Conservation (phyloP, 805 yeast genomes). For the Kodamaea hsintzibuensis region DNA sequence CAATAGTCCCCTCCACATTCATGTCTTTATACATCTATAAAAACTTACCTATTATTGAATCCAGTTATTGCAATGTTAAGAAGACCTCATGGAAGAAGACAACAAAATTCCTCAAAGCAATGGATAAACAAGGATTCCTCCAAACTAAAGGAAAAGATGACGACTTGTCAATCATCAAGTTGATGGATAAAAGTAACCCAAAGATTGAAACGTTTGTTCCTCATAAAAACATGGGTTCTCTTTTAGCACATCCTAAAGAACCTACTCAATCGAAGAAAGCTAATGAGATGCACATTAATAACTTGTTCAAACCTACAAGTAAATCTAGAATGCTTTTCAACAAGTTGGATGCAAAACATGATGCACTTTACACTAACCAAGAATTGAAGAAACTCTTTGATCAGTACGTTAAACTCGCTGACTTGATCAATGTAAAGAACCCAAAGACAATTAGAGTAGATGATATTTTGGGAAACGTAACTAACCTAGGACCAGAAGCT, state of each 20-base stretch:
- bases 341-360: slow-evolving; percentile 36
- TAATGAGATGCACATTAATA: slow-evolving; percentile 30
- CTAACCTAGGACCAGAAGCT: slow-evolving; percentile 30
- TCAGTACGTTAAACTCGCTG: slow-evolving; percentile 53
- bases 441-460: slow-evolving; percentile 59
- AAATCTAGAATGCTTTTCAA: slow-evolving; percentile 49
- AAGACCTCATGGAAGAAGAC: slow-evolving; percentile 89
- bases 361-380: slow-evolving; percentile 47
- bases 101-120: slow-evolving; percentile 78
- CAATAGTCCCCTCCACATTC: slow-evolving; percentile 72
- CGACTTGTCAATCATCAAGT: slow-evolving; percentile 58
- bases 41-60: slow-evolving; percentile 71
- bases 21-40: slow-evolving; percentile 68
- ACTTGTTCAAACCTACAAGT: slow-evolving; percentile 58
- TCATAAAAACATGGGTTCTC: slow-evolving; percentile 43
- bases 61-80: slow-evolving; percentile 58
- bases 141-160: slow-evolving; percentile 84
- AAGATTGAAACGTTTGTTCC: slow-evolving; percentile 63
- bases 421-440: slow-evolving; percentile 52
- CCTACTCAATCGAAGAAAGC: slow-evolving; percentile 27
- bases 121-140: slow-evolving; percentile 74
- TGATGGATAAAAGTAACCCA: slow-evolving; percentile 48
- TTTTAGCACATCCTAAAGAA: slow-evolving; percentile 13
- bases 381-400: slow-evolving; percentile 58
- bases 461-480: slow-evolving; percentile 48